Base-by-base conservation (phyloP, 192 early-diverging fungal species). In the Podila horticola region DNA sequence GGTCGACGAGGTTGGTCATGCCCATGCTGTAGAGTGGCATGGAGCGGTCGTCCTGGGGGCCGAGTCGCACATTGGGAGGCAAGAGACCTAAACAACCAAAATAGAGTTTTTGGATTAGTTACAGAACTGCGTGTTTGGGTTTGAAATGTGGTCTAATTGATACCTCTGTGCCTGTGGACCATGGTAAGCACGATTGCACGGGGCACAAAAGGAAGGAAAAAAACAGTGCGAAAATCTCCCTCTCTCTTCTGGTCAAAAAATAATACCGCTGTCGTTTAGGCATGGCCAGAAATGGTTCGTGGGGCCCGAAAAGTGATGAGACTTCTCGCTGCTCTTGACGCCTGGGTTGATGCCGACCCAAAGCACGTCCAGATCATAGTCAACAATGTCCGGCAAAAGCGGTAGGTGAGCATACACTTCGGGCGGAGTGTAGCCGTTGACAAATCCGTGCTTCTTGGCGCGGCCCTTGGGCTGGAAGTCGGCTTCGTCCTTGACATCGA, bases 271-370 rank as follows among this genome's bases (percentile, higher is more conserved):
- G 59, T 91, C 86, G 26, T 75, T 89, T 45, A 94, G 72, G 29
- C 93, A 92, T 9, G 86, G 86, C 91, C 92, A 94, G 83, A 94
- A 93, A 64, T 88, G 92, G 71, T 94, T 94, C 11, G 85, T 88
- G 6, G 90, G 90, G 61, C 89, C 88, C 19, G 91, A 87, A 85
- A 92, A 94, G 67, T 94, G 93, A 58, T 90, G 89, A 12, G 88
- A 87, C 57, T 75, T 79, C 22, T 79, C 66, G 22, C 90, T 87
- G 64, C 90, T 92, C 9, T 82, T 71, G 13, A 90, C 71, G 19
- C 93, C 93, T 11, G 91, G 92, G 71, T 94, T 94, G 72, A 94
- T 92, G 0, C 93, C 93, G 12, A 93, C 86, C 72, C 93, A 94
- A n/a, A 94, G 65, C 2, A 94, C 86, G 20, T 82, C 79, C 19